Evolutionary conservation across 2,329 filamentous ascomycete species (phyloP).

Genomic region (Talaromyces sp.): DNA sequence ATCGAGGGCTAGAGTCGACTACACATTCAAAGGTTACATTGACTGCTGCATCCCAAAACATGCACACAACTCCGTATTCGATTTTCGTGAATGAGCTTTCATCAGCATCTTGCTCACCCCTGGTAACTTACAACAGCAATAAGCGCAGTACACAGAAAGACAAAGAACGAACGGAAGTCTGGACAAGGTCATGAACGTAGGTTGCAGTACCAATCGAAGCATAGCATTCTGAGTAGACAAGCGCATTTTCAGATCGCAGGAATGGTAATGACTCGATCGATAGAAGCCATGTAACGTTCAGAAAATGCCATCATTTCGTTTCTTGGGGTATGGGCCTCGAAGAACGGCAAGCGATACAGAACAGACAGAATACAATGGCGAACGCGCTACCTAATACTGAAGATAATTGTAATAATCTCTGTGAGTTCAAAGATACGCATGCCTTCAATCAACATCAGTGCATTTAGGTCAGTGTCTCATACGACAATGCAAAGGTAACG

Average conservation of each 20-base stretch:
- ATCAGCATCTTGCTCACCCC: background rate
- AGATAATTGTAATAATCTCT: background rate
- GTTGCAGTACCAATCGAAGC: slow-evolving; percentile 1
- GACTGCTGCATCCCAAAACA: background rate
- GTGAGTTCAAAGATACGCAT: background rate
- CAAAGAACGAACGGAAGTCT: too few relatives aligned
- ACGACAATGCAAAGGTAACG: slow-evolving; percentile 6
- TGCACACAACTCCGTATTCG: background rate
- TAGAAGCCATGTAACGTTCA: background rate
- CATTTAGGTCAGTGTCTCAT: background rate
- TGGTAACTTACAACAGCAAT: too few relatives aligned
- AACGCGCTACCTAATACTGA: background rate
- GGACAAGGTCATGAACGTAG: background rate
- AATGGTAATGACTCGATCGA: background rate
- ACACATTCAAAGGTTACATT: background rate
- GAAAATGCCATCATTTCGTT: background rate
- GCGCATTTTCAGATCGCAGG: background rate
- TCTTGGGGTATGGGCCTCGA: background rate
- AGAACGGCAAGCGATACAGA: background rate
- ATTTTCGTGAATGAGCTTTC: background rate
- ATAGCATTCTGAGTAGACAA: background rate
- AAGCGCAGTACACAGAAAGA: too few relatives aligned
- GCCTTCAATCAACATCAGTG: background rate
- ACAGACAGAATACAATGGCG: background rate
- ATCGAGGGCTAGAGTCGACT: background rate